A percentile compares a stretch with the other conserved stretches of the same genome.
These are phyloP conservation scores for Cryptosporidium viatorum DNA, from an alignment of 169 alveolate genomes.

Conservation along the genomic window DNA sequence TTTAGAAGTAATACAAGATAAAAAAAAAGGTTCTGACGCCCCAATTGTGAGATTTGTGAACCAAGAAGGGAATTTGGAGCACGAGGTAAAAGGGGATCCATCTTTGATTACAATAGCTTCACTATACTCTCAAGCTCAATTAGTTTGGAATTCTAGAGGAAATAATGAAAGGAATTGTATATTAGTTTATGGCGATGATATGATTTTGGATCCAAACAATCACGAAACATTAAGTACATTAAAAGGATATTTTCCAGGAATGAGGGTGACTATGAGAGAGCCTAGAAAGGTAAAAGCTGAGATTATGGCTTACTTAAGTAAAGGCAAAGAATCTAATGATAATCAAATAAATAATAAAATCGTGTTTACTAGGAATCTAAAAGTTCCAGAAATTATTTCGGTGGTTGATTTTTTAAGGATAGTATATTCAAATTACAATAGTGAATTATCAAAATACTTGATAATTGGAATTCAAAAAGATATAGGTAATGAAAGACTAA, in stretches of 20 bases:
- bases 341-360: neutral
- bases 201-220: conserved; percentile 20
- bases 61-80: neutral
- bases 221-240: conserved; percentile 17
- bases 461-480: conserved; percentile 45
- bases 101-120: conserved; percentile 36
- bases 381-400: conserved; percentile 59
- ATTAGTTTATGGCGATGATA: neutral
- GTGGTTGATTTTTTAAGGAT: conserved; percentile 8
- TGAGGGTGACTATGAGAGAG: neutral
- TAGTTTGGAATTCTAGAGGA: conserved; percentile 32
- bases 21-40: neutral
- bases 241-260: neutral
- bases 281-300: conserved; percentile 1
- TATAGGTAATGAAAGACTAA: neutral
- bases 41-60: neutral
- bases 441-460: conserved; percentile 20
- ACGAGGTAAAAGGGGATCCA: conserved; percentile 16
- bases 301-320: neutral
- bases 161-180: neutral
- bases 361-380: neutral
- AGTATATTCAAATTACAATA: neutral
- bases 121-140: conserved; percentile 53
- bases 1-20: neutral
- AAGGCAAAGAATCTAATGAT: neutral